A percentile compares a stretch with the other conserved stretches of the same genome.
Conservation (phyloP, 148 eudicot genomes). For the Rhododendron mucronatum region DNA sequence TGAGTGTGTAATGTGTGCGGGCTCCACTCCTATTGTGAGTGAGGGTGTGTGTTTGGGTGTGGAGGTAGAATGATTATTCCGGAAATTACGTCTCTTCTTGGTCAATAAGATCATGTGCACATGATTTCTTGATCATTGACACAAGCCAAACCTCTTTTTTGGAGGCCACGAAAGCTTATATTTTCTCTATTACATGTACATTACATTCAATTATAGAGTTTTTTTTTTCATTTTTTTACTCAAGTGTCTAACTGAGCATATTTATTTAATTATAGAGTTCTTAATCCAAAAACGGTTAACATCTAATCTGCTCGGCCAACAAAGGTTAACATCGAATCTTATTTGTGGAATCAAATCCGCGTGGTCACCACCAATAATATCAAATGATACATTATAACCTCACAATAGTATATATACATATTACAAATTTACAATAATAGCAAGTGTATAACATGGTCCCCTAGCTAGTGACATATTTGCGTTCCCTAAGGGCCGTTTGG, state of each 20-base stretch:
- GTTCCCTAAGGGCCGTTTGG: background rate
- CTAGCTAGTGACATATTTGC: background rate
- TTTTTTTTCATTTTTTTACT: no score
- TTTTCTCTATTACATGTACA: no score
- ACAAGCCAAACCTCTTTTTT: no score
- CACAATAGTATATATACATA: background rate
- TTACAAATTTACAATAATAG: no score
- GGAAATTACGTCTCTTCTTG: background rate
- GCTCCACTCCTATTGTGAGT: no score
- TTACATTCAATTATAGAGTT: no score
- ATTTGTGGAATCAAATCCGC: background rate
- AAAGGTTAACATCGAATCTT: background rate
- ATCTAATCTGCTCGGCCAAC: background rate
- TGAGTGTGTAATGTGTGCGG: no score
- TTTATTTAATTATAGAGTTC: background rate
- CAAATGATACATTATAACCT: background rate
- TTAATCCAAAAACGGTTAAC: background rate
- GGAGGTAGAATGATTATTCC: background rate
- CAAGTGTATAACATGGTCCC: no score
- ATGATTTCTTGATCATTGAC: background rate
- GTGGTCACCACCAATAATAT: background rate
- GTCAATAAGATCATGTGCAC: no score
- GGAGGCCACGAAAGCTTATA: no score
- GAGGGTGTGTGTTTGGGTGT: no score
- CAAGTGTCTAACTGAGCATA: no score